Evolutionary conservation across 2,329 filamentous ascomycete genomes (phyloP).

Genomic region (Trichoderma atroviride): DNA sequence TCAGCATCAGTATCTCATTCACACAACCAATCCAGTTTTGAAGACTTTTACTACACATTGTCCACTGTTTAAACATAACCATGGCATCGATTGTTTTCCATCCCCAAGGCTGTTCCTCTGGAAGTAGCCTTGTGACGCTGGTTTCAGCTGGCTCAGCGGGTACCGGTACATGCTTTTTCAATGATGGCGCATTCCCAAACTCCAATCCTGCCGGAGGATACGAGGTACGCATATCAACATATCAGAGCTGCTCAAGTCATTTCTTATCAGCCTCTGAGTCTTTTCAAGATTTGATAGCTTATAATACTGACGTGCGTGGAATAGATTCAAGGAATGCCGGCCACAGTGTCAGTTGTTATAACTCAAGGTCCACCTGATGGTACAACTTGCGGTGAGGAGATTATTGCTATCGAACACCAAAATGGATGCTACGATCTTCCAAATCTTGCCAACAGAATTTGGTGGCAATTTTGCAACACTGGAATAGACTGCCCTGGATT

Average conservation of each 20-base stretch:
- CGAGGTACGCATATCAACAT: slow-evolving; percentile 5
- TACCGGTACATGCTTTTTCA: slow-evolving; percentile 6
- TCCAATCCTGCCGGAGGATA: slow-evolving; percentile 14
- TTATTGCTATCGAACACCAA: slow-evolving; percentile 19
- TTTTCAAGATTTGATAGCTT: background rate
- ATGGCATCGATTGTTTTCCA: slow-evolving; percentile 10
- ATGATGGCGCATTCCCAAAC: slow-evolving; percentile 14
- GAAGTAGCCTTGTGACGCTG: slow-evolving; percentile 8
- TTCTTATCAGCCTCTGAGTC: background rate
- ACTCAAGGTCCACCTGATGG: slow-evolving; percentile 15
- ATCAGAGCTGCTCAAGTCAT: background rate
- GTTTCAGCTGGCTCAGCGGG: slow-evolving; percentile 10
- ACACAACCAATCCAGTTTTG: background rate
- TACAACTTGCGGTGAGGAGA: slow-evolving; percentile 1
- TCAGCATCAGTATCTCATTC: background rate
- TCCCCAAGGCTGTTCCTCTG: slow-evolving; percentile 13
- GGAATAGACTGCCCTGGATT: slow-evolving; percentile 23
- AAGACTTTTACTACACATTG: background rate
- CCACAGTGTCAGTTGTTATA: slow-evolving; percentile 18
- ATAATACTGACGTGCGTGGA: background rate
- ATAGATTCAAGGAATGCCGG: slow-evolving; percentile 24
- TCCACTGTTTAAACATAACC: background rate
- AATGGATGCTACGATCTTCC: slow-evolving; percentile 23
- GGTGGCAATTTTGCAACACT: slow-evolving; percentile 25
- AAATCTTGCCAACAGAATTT: slow-evolving; percentile 19